Conservation (phyloP, 352 stramenopile species). For the Globisporangium rhizosaccharum region DNA sequence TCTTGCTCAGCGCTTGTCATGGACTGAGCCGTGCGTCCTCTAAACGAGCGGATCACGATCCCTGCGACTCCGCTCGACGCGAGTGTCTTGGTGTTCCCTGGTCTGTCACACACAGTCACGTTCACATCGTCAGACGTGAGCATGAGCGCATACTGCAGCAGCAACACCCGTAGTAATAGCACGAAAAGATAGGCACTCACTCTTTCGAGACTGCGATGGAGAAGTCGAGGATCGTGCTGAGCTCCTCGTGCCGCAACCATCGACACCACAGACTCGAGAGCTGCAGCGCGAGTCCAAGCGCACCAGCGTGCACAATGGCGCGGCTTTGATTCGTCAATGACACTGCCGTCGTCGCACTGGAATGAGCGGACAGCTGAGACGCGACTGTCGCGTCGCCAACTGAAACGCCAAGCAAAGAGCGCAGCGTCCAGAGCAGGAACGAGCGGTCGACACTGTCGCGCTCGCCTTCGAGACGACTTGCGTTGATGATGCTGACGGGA, state of each 20-base stretch:
- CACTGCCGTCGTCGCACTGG: neutral
- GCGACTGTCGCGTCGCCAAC: neutral
- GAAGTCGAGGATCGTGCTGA: slow-evolving; percentile 14
- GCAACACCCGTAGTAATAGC: neutral
- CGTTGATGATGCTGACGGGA: neutral
- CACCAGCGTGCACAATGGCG: slow-evolving; percentile 16
- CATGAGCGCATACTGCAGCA: neutral
- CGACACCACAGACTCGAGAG: slow-evolving; percentile 20
- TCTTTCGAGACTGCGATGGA: slow-evolving; percentile 2
- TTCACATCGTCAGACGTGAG: neutral
- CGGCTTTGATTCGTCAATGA: neutral
- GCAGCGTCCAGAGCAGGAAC: slow-evolving; percentile 7
- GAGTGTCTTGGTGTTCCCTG: slow-evolving; percentile 18
- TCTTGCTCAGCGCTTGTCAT: neutral
- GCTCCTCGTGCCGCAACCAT: slow-evolving; percentile 7
- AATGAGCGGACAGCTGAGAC: no score
- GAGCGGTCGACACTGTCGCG: neutral
- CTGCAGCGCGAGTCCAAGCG: slow-evolving; percentile 25
- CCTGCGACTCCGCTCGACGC: slow-evolving; percentile 18
- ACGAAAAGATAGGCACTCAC: slow-evolving; percentile 1
- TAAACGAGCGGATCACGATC: slow-evolving; percentile 29
- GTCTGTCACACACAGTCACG: slow-evolving; percentile 8
- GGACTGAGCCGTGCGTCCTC: neutral
- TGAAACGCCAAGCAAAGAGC: slow-evolving; percentile 4
- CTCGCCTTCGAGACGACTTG: neutral